Evolutionary conservation across 768 basidiomycete species (phyloP), one percentile per base, ranked within the genome.

Genomic region (Xanthoconium purpureum): DNA sequence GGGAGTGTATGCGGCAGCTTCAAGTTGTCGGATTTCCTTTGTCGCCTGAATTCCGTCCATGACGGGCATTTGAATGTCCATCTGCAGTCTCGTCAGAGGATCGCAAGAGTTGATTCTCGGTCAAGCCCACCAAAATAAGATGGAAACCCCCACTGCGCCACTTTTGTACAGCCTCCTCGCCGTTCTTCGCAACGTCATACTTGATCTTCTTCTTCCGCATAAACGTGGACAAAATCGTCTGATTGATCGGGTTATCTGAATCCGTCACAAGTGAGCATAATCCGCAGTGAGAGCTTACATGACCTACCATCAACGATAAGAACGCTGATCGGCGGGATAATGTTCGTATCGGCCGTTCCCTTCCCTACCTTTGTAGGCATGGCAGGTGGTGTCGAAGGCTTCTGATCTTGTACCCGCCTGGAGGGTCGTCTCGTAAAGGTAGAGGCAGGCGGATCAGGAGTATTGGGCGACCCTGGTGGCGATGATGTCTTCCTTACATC

Each of bases 51-150:
- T 97, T 35, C 97, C 97, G 72, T 96, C 93, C 91, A 97, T 98
- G 63, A 98, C 87, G 10, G 97, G 97, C 84, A 99, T 94, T 74
- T 98, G 96, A 52, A 99, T 98, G 76, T 99, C 97, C 97, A 99
- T 99, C 96, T 98, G 62, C 5, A 56, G 30, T 35, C 38, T 50
- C 46, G n/a, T 71, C 37, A 69, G 55, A 58, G 35, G 36, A 54
- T 38, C 13, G 15, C 28, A 38, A 36, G 24, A 18, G 43, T n/a
- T 40, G 43, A 12, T 38, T 38, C 20, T 24, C 35, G 24, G 38
- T 33, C 37, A 17, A 12, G 77, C 91, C 62, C 59, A 97, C 96
- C 73, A 99, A 74, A 52, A 99, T 98, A 48, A 99, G 79, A 76
- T 99, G 96, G 74, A 97, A 99, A 50, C 80, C 85, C 20, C 96